Percentiles rank a stretch among this genome's conserved stretches.
These are phyloP conservation scores for Cladophialophora bantiana DNA, from an alignment of 2,329 filamentous ascomycete species.

Conservation along the genomic window DNA sequence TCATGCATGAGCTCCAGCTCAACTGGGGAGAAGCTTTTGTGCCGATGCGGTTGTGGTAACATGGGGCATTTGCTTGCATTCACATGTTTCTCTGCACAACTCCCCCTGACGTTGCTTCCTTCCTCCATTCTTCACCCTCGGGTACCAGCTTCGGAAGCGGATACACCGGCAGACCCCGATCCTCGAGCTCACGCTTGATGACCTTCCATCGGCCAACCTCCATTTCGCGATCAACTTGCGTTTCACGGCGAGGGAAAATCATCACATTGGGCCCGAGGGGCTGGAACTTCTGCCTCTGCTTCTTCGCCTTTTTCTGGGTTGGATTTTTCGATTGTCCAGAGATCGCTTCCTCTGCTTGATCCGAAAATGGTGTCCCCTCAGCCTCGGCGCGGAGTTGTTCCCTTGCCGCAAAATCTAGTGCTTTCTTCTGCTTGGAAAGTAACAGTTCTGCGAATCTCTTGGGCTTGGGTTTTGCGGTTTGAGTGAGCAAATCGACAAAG, in stretches of 20 bases:
- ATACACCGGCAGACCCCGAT: conserved; percentile 66
- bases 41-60: neutral
- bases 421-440: conserved; percentile 29
- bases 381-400: conserved; percentile 6
- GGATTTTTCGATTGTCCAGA: neutral
- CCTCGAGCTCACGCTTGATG: conserved; percentile 72
- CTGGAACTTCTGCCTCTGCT: conserved; percentile 16
- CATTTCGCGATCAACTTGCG: conserved; percentile 74
- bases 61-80: neutral
- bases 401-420: conserved; percentile 7
- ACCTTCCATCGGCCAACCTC: conserved; percentile 79
- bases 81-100: neutral
- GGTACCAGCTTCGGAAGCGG: conserved; percentile 44
- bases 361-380: neutral
- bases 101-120: conserved; percentile 6
- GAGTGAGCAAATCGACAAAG: conserved; percentile 44
- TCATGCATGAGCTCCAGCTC: neutral
- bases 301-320: neutral
- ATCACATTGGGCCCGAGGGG: conserved; percentile 66
- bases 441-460: conserved; percentile 46
- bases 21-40: neutral
- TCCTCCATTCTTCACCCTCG: conserved; percentile 14
- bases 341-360: neutral
- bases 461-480: conserved; percentile 61
- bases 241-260: conserved; percentile 69